Percentiles rank a stretch among this genome's conserved stretches.
These are phyloP conservation scores for Suillus weaverae DNA, from an alignment of 768 basidiomycete species.

Conservation along the genomic window DNA sequence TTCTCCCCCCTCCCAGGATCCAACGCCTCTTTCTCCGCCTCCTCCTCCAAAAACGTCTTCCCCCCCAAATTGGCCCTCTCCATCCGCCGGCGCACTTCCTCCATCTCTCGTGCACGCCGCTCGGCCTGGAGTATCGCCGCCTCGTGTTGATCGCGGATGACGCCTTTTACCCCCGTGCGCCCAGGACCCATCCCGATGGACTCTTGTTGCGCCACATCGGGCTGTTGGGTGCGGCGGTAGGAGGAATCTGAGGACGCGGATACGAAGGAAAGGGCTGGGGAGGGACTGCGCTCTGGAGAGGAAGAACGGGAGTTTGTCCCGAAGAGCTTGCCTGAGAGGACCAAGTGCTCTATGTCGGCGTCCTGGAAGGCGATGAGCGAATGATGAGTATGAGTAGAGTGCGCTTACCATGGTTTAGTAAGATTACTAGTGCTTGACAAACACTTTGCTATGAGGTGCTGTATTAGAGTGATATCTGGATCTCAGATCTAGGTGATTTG, in stretches of 20 bases:
- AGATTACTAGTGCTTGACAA: neutral
- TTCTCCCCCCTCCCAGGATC: constrained; percentile 44
- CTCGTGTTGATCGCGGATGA: constrained; percentile 79
- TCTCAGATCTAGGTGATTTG: neutral
- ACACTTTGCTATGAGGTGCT: neutral
- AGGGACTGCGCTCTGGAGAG: constrained; percentile 66
- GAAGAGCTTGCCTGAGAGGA: constrained; percentile 79
- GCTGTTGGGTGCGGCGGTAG: constrained; percentile 27
- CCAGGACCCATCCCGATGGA: constrained; percentile 86
- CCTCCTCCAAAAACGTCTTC: constrained; percentile 78
- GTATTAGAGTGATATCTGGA: neutral
- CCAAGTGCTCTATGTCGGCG: constrained; percentile 65
- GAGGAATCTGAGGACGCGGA: constrained; percentile 39
- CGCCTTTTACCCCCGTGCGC: constrained; percentile 86
- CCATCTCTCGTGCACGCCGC: constrained; percentile 51
- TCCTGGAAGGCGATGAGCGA: constrained; percentile 21
- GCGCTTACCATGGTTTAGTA: neutral
- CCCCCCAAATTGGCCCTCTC: constrained; percentile 66
- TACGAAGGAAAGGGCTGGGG: constrained; percentile 41
- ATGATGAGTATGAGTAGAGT: neutral
- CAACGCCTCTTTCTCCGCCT: constrained; percentile 50
- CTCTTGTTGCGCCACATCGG: constrained; percentile 33
- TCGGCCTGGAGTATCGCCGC: constrained; percentile 56
- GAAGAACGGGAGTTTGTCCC: constrained; percentile 51
- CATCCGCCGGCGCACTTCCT: constrained; percentile 55